Percentiles rank a stretch among this genome's conserved stretches.
Conservation (phyloP, 2,329 filamentous ascomycete genomes). For the Exophiala sp. region DNA sequence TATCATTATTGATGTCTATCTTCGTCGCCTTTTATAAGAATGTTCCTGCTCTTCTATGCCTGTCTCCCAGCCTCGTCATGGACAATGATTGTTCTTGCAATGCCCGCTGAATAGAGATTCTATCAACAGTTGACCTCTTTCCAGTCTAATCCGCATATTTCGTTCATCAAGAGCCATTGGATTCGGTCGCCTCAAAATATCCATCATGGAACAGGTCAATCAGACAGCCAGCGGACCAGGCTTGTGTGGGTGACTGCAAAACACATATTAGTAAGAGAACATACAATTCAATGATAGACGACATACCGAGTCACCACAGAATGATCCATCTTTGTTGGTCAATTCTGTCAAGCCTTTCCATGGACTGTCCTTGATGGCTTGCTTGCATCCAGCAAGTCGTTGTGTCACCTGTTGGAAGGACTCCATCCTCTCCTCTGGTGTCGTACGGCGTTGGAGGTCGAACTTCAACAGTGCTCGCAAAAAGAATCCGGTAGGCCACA, state of each 20-base stretch:
- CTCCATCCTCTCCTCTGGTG: constrained; percentile 68
- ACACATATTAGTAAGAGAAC: not conserved
- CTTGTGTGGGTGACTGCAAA: constrained; percentile 79
- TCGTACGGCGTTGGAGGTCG: constrained; percentile 69
- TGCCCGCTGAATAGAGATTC: no score
- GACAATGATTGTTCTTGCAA: no score
- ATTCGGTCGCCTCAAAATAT: constrained; percentile 7
- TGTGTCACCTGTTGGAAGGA: constrained; percentile 92
- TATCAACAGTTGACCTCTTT: not conserved
- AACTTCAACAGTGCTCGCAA: constrained; percentile 87
- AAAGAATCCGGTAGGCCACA: constrained; percentile 97
- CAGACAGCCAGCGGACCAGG: constrained; percentile 92
- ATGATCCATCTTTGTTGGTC: constrained; percentile 82
- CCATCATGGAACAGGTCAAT: constrained; percentile 97
- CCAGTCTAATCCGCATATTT: not conserved
- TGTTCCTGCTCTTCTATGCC: no score
- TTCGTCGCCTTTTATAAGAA: no score
- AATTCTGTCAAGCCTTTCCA: constrained; percentile 93
- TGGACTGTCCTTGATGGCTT: constrained; percentile 70
- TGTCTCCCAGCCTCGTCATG: no score
- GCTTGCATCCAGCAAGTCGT: constrained; percentile 76
- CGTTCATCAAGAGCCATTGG: constrained; percentile 11
- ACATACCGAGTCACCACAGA: constrained; percentile 83
- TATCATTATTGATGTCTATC: not conserved
- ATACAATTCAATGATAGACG: constrained; percentile 2